Percentiles rank a stretch among this genome's conserved stretches.
phyloP scores from a whole-genome alignment of 306 rosid species.

The Quercus bicolor region DNA sequence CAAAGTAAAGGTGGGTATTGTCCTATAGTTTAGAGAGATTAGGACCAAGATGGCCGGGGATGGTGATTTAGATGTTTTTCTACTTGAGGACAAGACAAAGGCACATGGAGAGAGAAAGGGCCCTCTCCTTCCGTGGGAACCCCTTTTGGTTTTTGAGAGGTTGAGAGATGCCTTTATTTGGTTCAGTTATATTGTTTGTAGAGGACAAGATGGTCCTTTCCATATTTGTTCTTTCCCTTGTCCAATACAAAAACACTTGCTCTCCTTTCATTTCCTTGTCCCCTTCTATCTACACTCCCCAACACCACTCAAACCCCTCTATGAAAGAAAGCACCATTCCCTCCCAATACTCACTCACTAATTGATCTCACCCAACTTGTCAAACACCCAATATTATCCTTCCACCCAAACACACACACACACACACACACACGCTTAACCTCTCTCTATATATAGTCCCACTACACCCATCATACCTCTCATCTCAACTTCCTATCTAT shows the following conservation, averaged over 20 bases:
- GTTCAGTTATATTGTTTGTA: slow-evolving; percentile 13
- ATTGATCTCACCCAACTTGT: slow-evolving; percentile 34
- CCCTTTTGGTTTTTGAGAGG: slow-evolving; percentile 30
- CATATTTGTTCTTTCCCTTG: slow-evolving; percentile 44
- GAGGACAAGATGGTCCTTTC: slow-evolving; percentile 61
- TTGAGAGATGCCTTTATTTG: slow-evolving; percentile 30
- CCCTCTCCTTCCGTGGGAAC: slow-evolving; percentile 23
- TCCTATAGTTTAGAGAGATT: slow-evolving; percentile 35
- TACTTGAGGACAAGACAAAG: slow-evolving; percentile 62
- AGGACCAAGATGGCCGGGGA: slow-evolving; percentile 26
- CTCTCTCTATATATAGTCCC: slow-evolving; percentile 53
- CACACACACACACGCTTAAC: background rate
- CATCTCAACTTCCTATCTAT: slow-evolving; percentile 30
- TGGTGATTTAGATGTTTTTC: slow-evolving; percentile 59
- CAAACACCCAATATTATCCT: slow-evolving; percentile 28
- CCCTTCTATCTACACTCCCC: slow-evolving; percentile 15
- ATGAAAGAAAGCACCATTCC: slow-evolving; percentile 14
- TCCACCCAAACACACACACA: background rate
- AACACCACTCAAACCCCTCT: slow-evolving; percentile 10
- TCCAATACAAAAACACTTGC: slow-evolving; percentile 32
- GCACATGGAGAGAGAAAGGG: slow-evolving; percentile 62
- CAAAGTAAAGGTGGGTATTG: slow-evolving; percentile 33
- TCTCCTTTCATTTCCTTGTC: slow-evolving; percentile 21
- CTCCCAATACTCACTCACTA: background rate
- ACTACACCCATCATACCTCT: slow-evolving; percentile 31